phyloP scores from a whole-genome alignment of 1,139 yeast species.

The Eremothecium sinecaudum region DNA sequence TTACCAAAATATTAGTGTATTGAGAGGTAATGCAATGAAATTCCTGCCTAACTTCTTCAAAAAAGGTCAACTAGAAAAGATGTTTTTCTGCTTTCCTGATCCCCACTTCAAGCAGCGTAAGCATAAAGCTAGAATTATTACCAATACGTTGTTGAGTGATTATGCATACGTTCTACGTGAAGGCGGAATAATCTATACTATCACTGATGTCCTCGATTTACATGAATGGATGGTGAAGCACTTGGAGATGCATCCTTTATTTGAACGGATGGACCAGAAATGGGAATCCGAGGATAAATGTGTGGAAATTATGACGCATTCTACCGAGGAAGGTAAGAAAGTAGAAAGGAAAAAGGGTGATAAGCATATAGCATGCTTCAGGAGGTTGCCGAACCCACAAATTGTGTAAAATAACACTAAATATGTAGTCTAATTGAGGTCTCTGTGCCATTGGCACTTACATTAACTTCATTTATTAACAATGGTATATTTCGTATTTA shows the following conservation, averaged over 20 bases:
- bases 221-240: conserved; percentile 97
- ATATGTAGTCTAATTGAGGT: no score
- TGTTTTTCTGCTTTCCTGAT: conserved; percentile 98
- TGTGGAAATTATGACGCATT: conserved; percentile 75
- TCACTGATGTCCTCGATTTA: conserved; percentile 89
- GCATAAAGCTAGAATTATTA: conserved; percentile 92
- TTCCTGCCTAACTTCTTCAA: conserved; percentile 87
- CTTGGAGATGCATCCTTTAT: conserved; percentile 80
- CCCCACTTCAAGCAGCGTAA: conserved; percentile 97
- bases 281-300: conserved; percentile 78
- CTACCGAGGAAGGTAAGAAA: conserved; percentile 97
- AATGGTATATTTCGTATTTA: background rate
- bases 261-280: conserved; percentile 65
- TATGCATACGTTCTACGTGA: conserved; percentile 84
- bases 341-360: conserved; percentile 82
- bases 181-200: conserved; percentile 85
- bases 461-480: no score
- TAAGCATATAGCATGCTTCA: conserved; percentile 83
- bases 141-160: conserved; percentile 79
- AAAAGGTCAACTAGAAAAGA: conserved; percentile 71
- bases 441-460: no score
- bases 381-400: conserved; percentile 54
- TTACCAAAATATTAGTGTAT: conserved; percentile 77
- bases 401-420: conserved; percentile 15
- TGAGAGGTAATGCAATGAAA: conserved; percentile 96